Percentiles rank a stretch among this genome's conserved stretches.
Conservation (phyloP, 495 filamentous ascomycete genomes). For the Platismatia glauca region DNA sequence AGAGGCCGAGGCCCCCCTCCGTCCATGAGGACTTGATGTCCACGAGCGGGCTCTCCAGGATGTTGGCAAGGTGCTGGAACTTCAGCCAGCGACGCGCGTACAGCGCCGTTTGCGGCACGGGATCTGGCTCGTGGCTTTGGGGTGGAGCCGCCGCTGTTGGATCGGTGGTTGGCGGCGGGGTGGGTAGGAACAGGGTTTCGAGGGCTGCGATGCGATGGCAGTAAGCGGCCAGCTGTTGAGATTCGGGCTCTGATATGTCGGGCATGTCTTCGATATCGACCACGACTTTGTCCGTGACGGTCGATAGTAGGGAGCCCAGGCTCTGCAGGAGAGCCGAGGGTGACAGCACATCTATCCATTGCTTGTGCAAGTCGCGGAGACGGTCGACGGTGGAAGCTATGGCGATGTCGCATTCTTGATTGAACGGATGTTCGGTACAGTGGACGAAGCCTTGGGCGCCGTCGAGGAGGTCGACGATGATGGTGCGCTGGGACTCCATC, state of each 20-base stretch:
- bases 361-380: constrained; percentile 55
- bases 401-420: constrained; percentile 59
- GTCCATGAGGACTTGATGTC: constrained; percentile 86
- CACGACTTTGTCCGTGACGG: constrained; percentile 70
- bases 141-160: constrained; percentile 17
- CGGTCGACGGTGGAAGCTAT: constrained; percentile 59
- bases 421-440: constrained; percentile 53
- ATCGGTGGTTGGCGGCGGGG: constrained; percentile 23
- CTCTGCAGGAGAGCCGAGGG: constrained; percentile 77
- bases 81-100: constrained; percentile 81
- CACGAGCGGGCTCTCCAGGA: constrained; percentile 78
- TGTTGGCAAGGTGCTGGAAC: constrained; percentile 79
- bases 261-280: constrained; percentile 76
- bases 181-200: constrained; percentile 66
- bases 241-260: constrained; percentile 82
- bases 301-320: constrained; percentile 72
- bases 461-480: constrained; percentile 77
- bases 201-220: constrained; percentile 63
- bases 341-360: constrained; percentile 76
- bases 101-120: constrained; percentile 59
- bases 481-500: constrained; percentile 74
- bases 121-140: constrained; percentile 29
- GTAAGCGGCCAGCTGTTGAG: constrained; percentile 63
- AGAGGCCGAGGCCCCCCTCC: constrained; percentile 75
- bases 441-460: constrained; percentile 57